Base-by-base conservation (phyloP, 31 red algal genomes). In the Porphyra umbilicalis region DNA sequence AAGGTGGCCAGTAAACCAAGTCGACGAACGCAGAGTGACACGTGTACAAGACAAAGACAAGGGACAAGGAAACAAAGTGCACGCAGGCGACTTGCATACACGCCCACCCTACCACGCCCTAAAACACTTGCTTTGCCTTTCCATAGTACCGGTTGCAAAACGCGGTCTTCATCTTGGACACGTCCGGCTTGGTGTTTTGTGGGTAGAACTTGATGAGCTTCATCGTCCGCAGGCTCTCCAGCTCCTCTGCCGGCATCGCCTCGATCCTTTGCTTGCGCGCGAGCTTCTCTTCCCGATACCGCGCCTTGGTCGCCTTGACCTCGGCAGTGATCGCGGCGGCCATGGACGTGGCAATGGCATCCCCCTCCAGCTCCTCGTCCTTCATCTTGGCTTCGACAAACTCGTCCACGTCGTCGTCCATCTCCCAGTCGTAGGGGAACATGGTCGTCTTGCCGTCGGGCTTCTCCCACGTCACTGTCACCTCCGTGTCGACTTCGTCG, bases 61-160 rank as follows among this genome's bases (percentile, higher is more conserved):
- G 44, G 13, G 25, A 67, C 6, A 16, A 16, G 1, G 10, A 67
- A 67, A 67, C 15, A 67, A 67, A 16, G 44, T 3, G 25, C 44
- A 67, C 6, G 8, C 44, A 7, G 13, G 10, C 3, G 25, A 67
- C 3, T 67, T 20, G 44, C 44, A 11, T 11, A 67, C 44, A 67
- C 15, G 15, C 44, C 44, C 76, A 15, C 1, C 34, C 18, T 33
- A 25, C 33, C 35, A 16, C 57, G 30, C 1, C 77, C 35, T 36
- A 78, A 15, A 86, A 74, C 84, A 99, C 81, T 77, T 96, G 81
- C 18, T 88, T 79, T 0, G 97, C 97, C 16, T 96, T 83, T 11
- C 94, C 94, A 71, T 99, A 99, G 77, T 99, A 99, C 33, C 97
- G 89, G 76, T 99, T 99, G 71, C 96, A 89, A 67, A 87, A 96